Base-by-base conservation (phyloP, 495 filamentous ascomycete genomes). In the Viridothelium virens region DNA sequence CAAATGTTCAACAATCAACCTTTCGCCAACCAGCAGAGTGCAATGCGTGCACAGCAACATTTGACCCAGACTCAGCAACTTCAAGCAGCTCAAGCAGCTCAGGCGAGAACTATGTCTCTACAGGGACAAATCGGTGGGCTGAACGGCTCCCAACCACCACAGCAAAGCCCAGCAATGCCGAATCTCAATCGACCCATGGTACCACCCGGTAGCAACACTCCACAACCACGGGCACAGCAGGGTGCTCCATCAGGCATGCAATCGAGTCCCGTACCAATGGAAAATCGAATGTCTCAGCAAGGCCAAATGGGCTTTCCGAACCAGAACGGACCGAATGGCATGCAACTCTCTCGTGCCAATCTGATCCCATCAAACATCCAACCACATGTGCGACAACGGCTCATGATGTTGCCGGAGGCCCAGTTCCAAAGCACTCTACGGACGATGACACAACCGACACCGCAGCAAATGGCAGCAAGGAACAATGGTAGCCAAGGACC, bases 141-240 rank as follows among this genome's bases (percentile, higher is more conserved):
- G 16, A 77, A 77, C 56, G 72, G 72, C 18, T 73, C 77, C 38
- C 79, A 81, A 56, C 76, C 80, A 34, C 47, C 78, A 0, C 81
- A 81, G 62, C 82, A 84, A 64, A 83, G 78, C 63, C 79, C 82
- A 7, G 79, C 78, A 2, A 86, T 87, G 84, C 77, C 83, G 0
- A 84, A 83, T 76, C 75, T 87, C 47, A 88, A 84, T 47, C 81
- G 82, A 61, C 83, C 84, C 0, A 82, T 87, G 75, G 77, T 76
- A 31, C 78, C 79, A n/a, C 71, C 72, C 12, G 70, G 70, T 25
- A 56, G 64, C 37, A 65, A 69, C 12, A 72, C 73, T 4, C 72
- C 71, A 3, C 73, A 72, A 47, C 70, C 63, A 62, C 61, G 68
- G 16, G 69, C 71, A 4, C 53, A 33, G 31, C 53, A 59, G 31